Conservation (phyloP, 495 filamentous ascomycete species). For the Neurospora tetraspora region DNA sequence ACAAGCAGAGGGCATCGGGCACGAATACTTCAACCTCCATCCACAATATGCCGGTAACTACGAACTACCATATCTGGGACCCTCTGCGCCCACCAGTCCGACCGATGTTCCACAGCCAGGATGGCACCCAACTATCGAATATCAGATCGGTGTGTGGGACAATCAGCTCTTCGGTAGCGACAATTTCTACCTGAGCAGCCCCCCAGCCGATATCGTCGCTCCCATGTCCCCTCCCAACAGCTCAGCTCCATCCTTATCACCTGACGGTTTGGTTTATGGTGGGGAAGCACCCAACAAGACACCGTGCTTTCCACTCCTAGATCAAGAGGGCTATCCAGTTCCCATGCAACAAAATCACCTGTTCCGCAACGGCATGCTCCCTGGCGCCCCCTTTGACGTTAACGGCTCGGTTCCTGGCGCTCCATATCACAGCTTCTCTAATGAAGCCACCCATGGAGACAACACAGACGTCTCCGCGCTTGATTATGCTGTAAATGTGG, state of each 20-base stretch:
- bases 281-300: background rate
- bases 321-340: background rate
- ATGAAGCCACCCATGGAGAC: background rate
- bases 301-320: background rate
- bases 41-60: background rate
- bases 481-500: background rate
- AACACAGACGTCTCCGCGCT: background rate
- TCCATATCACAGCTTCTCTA: background rate
- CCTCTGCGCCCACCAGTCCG: background rate
- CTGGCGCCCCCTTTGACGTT: background rate
- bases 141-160: background rate
- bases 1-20: background rate
- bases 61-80: background rate
- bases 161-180: background rate
- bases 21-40: slow-evolving; percentile 1
- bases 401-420: background rate
- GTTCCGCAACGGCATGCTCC: background rate
- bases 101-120: background rate
- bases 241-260: background rate
- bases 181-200: background rate
- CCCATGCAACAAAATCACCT: background rate
- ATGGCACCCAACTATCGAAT: background rate
- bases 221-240: slow-evolving; percentile 1
- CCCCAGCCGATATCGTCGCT: background rate
- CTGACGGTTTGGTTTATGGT: background rate